Percentiles rank a stretch among this genome's conserved stretches.
Conservation (phyloP, 352 stramenopile genomes). For the Pythium phragmitis region DNA sequence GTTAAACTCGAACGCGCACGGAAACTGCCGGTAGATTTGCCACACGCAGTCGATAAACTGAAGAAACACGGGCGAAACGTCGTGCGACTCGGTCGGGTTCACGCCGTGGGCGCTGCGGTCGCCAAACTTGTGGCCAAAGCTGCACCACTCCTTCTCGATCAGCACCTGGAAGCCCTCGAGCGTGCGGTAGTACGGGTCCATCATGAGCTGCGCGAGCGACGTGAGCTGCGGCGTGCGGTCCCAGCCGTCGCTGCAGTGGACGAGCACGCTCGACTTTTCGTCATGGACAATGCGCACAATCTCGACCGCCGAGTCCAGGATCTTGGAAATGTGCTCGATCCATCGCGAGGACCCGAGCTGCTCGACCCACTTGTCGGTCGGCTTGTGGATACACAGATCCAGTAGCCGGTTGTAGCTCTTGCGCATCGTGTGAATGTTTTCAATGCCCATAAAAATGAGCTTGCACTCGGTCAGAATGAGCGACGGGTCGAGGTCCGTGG, state of each 20-base stretch:
- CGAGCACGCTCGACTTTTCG: conserved; percentile 86
- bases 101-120: conserved; percentile 65
- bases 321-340: conserved; percentile 77
- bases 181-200: conserved; percentile 91
- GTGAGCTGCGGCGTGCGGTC: conserved; percentile 95
- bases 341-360: conserved; percentile 70
- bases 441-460: conserved; percentile 89
- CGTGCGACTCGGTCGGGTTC: conserved; percentile 78
- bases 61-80: conserved; percentile 97
- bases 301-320: conserved; percentile 80
- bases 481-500: conserved; percentile 30
- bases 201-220: conserved; percentile 77
- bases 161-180: conserved; percentile 82
- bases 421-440: conserved; percentile 92
- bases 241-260: conserved; percentile 93
- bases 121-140: conserved; percentile 89
- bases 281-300: conserved; percentile 80
- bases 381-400: conserved; percentile 64
- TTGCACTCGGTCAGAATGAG: conserved; percentile 79
- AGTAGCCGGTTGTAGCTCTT: conserved; percentile 80
- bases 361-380: conserved; percentile 80
- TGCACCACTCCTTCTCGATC: conserved; percentile 90
- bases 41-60: conserved; percentile 89
- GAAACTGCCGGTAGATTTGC: conserved; percentile 76
- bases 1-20: conserved; percentile 85